phyloP scores from a whole-genome alignment of 2,329 filamentous ascomycete genomes.

The Arthrobotrys sinensis region DNA sequence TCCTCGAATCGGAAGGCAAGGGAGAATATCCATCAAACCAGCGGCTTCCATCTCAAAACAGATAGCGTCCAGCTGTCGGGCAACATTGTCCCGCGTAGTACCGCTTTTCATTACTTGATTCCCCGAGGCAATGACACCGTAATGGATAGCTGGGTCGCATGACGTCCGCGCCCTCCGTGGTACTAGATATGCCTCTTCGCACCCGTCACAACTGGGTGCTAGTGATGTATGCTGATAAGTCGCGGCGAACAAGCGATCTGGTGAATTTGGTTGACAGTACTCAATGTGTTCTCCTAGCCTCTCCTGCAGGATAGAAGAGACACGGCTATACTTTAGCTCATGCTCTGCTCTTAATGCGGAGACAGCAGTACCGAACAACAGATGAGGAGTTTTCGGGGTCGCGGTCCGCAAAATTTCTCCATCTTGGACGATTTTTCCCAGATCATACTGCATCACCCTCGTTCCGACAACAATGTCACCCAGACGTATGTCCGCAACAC shows the following conservation, averaged over 20 bases:
- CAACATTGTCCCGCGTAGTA: constrained; percentile 34
- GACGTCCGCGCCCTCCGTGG: neutral
- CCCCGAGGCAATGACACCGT: constrained; percentile 46
- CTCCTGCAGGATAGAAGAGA: constrained; percentile 42
- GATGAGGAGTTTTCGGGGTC: constrained; percentile 36
- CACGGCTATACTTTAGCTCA: constrained; percentile 11
- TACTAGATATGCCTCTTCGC: constrained; percentile 28
- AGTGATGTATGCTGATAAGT: constrained; percentile 29
- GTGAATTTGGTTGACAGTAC: constrained; percentile 21
- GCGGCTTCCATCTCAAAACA: constrained; percentile 58
- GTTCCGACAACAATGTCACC: constrained; percentile 65
- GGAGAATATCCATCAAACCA: constrained; percentile 50
- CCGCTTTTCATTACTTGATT: constrained; percentile 52
- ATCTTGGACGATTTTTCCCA: constrained; percentile 62
- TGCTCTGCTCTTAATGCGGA: constrained; percentile 41
- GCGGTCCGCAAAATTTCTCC: constrained; percentile 47
- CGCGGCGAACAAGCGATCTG: constrained; percentile 27
- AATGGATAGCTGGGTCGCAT: constrained; percentile 24
- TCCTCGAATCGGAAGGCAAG: constrained; percentile 46
- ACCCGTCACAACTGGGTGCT: constrained; percentile 18
- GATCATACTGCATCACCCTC: constrained; percentile 64
- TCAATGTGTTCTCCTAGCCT: constrained; percentile 22
- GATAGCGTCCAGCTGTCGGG: constrained; percentile 41
- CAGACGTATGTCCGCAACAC: constrained; percentile 62
- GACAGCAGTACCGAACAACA: constrained; percentile 22